Base-by-base conservation (phyloP, 1,284 basidiomycete genomes). In the Vanrija sp. region DNA sequence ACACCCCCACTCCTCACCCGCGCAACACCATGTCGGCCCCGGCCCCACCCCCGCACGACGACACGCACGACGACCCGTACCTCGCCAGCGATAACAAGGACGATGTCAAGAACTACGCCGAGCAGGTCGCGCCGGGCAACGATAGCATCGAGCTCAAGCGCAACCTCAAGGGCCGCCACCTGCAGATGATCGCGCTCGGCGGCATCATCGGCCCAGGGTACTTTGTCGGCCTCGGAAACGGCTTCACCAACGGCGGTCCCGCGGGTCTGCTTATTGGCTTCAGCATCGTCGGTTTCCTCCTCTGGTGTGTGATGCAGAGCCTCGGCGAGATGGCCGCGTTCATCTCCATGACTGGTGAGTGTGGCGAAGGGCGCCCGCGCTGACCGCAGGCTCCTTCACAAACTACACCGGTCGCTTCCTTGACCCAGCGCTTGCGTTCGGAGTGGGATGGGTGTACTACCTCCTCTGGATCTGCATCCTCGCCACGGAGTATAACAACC, bases 371-470 rank as follows among this genome's bases (percentile, higher is more conserved):
- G 1, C n/a, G 19, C n/a, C n/a, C 6, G 19, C n/a, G 19, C n/a
- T 42, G 7, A 18, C 48, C 18, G 52, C 34, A 18, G 54, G 55
- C 3, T 19, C 46, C 12, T 60, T 62, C 43, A 54, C 54, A 15
- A 23, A 44, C 23, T 55, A 51, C 10, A 53, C 52, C 19, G 48
- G 39, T 8, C 54, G 63, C 5, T 59, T 57, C 19, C 25, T 59
- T n/a, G 57, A 59, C 51, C 53, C 53, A 1, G 53, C 57, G 15
- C 48, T 58, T 16, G 51, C 56, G 21, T 28, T 52, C 19, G 48
- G 47, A 38, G 45, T 61, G 2, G 59, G 54, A 6, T 58, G 60
- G 60, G 62, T 61, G 45, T 52, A 59, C 29, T 60, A 62, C 34
- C 48, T 63, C 34, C 38, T 50, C 49, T 16, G 26, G 43, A 25